A percentile compares a stretch with the other conserved stretches of the same genome.
These are phyloP conservation scores for Yamadazyma friedrichii DNA, from an alignment of 1,139 yeast species.

Conservation along the genomic window DNA sequence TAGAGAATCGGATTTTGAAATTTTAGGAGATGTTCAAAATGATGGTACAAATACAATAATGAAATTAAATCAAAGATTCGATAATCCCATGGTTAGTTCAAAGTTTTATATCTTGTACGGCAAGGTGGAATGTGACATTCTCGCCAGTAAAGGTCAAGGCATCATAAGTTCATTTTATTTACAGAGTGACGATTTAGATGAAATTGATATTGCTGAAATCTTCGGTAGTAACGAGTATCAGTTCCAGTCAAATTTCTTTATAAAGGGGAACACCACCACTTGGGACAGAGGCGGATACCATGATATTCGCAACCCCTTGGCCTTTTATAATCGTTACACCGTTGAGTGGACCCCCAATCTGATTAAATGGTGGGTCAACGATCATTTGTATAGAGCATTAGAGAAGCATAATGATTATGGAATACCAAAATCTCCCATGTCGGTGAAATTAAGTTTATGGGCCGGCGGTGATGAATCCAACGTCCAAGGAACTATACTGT, in stretches of 20 bases:
- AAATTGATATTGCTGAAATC: slow-evolving; percentile 45
- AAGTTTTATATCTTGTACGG: slow-evolving; percentile 41
- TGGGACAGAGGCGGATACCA: slow-evolving; percentile 44
- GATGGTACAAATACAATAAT: not conserved
- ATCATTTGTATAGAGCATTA: slow-evolving; percentile 25
- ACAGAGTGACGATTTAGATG: slow-evolving; percentile 49
- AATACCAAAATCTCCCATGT: slow-evolving; percentile 40
- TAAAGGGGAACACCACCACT: slow-evolving; percentile 43
- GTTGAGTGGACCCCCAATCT: slow-evolving; percentile 39
- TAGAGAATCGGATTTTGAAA: slow-evolving; percentile 5
- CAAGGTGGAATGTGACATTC: slow-evolving; percentile 39
- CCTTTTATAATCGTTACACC: slow-evolving; percentile 27
- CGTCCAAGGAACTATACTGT: slow-evolving; percentile 34
- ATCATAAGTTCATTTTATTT: slow-evolving; percentile 45
- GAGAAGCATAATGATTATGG: slow-evolving; percentile 23
- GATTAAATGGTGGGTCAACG: slow-evolving; percentile 35
- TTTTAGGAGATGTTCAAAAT: slow-evolving; percentile 8
- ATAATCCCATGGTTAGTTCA: slow-evolving; percentile 40
- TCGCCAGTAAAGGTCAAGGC: slow-evolving; percentile 39
- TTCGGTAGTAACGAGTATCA: slow-evolving; percentile 38
- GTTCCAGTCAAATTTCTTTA: slow-evolving; percentile 43
- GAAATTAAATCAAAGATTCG: slow-evolving; percentile 27
- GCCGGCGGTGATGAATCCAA: slow-evolving; percentile 41
- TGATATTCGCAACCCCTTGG: slow-evolving; percentile 20
- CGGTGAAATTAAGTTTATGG: slow-evolving; percentile 40